A percentile compares a stretch with the other conserved stretches of the same genome.
Conservation (phyloP, 495 filamentous ascomycete genomes). For the Neurospora hispaniola region DNA sequence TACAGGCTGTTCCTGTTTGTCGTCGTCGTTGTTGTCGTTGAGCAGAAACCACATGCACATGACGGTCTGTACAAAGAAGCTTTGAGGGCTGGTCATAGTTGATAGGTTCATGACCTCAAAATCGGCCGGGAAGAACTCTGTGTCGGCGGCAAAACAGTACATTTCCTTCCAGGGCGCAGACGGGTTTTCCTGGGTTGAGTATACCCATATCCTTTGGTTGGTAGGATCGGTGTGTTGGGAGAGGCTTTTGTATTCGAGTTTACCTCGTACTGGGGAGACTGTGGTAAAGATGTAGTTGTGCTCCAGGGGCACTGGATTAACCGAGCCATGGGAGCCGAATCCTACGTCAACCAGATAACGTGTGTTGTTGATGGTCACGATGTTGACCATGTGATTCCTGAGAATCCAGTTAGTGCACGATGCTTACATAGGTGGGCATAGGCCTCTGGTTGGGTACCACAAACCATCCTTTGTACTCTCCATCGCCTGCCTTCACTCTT, state of each 20-base stretch:
- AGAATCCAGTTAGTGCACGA: background rate
- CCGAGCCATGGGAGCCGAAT: constrained; percentile 44
- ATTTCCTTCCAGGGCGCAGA: constrained; percentile 23
- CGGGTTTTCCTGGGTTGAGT: constrained; percentile 18
- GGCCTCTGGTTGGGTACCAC: background rate
- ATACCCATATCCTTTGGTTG: constrained; percentile 32
- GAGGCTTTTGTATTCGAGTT: constrained; percentile 18
- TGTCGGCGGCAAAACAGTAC: constrained; percentile 30
- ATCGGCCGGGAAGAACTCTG: constrained; percentile 34
- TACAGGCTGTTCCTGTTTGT: background rate
- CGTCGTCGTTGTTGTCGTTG: constrained; percentile 12
- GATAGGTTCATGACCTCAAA: constrained; percentile 53
- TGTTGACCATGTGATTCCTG: constrained; percentile 61
- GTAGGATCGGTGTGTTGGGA: constrained; percentile 16
- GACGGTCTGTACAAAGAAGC: constrained; percentile 33
- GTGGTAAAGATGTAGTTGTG: constrained; percentile 6
- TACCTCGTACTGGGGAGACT: constrained; percentile 3
- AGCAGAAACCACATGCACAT: constrained; percentile 32
- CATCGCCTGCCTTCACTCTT: constrained; percentile 18
- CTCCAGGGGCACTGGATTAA: constrained; percentile 22
- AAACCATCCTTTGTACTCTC: constrained; percentile 28
- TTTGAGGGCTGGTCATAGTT: constrained; percentile 25
- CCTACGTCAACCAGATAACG: constrained; percentile 60
- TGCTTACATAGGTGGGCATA: background rate
- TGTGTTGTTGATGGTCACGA: constrained; percentile 43